phyloP scores from a whole-genome alignment of 306 rosid species.

The Senna siamea region DNA sequence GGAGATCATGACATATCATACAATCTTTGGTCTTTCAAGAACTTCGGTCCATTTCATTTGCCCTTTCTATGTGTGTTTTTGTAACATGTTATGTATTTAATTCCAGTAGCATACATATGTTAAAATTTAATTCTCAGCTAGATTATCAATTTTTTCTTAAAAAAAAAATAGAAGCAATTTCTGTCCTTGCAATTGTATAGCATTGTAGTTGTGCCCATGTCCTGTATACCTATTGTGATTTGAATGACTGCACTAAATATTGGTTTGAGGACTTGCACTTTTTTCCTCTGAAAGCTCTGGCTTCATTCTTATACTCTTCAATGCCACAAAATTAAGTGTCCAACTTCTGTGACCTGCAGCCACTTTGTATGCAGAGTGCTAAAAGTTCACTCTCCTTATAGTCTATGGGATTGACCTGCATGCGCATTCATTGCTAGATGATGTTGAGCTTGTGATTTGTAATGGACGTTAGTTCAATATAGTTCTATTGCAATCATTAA shows the following conservation, averaged over 20 bases:
- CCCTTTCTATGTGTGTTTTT: neutral
- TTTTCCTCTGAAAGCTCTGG: neutral
- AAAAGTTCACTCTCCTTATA: neutral
- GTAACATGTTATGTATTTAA: neutral
- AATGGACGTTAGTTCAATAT: neutral
- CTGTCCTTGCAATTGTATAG: neutral
- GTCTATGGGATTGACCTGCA: neutral
- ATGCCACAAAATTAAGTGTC: neutral
- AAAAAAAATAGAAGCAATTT: neutral
- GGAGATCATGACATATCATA: neutral
- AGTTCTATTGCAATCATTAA: neutral
- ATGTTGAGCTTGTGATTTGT: neutral
- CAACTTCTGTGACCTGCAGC: conserved; percentile 2
- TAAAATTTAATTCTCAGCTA: neutral
- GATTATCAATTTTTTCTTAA: neutral
- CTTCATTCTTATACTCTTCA: neutral
- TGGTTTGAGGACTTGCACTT: neutral
- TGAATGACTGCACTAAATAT: neutral
- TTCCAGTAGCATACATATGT: neutral
- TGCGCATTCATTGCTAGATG: neutral
- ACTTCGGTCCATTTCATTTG: neutral
- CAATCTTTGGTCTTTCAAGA: neutral
- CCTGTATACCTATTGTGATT: neutral
- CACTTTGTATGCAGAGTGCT: neutral
- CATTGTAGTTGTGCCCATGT: neutral